These are phyloP conservation scores for Brassica nigra DNA, from an alignment of 345 rosid species.

Conservation along the genomic window DNA sequence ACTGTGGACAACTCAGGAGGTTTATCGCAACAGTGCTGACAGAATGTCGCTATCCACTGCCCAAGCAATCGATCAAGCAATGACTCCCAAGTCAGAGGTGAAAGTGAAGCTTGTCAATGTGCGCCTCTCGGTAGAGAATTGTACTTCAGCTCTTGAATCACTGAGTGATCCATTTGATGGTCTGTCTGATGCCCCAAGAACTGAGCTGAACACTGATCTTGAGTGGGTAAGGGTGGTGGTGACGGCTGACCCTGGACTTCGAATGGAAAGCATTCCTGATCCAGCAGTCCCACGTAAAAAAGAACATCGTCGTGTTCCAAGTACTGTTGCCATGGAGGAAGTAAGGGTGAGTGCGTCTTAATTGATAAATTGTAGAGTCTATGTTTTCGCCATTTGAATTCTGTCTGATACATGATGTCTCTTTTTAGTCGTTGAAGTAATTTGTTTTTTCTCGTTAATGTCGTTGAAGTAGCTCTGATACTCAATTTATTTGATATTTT, in stretches of 20 bases:
- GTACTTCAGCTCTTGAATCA: constrained; percentile 26
- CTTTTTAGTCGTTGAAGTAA: constrained; percentile 2
- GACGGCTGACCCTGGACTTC: constrained; percentile 75
- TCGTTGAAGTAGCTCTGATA: constrained; percentile 8
- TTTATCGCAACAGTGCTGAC: constrained; percentile 92
- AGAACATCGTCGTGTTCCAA: constrained; percentile 99
- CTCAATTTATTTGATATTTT: constrained; percentile 3
- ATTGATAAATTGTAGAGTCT: constrained; percentile 3
- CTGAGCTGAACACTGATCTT: constrained; percentile 51
- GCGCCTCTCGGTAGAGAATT: constrained; percentile 65
- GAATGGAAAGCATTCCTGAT: constrained; percentile 73
- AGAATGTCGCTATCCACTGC: constrained; percentile 95
- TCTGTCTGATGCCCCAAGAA: constrained; percentile 35
- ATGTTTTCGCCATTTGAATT: not conserved
- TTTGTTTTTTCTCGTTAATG: not conserved
- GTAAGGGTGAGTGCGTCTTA: constrained; percentile 69
- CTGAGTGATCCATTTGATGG: constrained; percentile 39
- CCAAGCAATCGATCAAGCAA: constrained; percentile 98
- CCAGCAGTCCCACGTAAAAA: constrained; percentile 65
- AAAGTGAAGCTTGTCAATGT: constrained; percentile 74
- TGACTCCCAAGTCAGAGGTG: constrained; percentile 79
- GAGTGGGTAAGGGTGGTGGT: constrained; percentile 95
- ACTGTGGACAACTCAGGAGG: constrained; percentile 95
- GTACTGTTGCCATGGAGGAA: constrained; percentile 98
- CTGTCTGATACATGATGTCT: constrained; percentile 9